Evolutionary conservation across 2,329 filamentous ascomycete genomes (phyloP).

Genomic region (Zelopaecilomyces penicillatus): DNA sequence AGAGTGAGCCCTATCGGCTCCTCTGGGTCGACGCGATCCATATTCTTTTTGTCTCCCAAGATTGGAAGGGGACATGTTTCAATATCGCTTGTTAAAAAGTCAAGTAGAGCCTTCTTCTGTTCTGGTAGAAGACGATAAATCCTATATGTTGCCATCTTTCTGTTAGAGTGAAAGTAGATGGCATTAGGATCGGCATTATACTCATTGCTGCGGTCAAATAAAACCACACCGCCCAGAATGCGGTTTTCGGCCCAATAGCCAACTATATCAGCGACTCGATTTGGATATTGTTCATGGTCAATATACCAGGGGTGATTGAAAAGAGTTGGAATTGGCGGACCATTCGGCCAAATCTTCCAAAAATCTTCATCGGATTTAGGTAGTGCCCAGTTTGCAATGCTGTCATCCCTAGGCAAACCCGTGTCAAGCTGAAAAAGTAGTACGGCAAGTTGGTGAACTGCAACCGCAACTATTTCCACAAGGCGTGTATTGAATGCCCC

Average conservation of each 20-base stretch:
- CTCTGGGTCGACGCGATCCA: constrained; percentile 7
- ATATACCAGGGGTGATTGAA: constrained; percentile 18
- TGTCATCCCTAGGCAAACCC: constrained; percentile 16
- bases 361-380: background rate
- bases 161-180: constrained; percentile 16
- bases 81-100: background rate
- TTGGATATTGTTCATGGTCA: constrained; percentile 18
- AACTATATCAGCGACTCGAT: constrained; percentile 9
- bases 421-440: constrained; percentile 15
- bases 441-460: constrained; percentile 22
- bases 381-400: constrained; percentile 14
- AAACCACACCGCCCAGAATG: constrained; percentile 20
- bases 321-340: constrained; percentile 12
- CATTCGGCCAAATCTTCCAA: too few species aligned
- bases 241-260: constrained; percentile 21
- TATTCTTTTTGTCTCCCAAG: constrained; percentile 1
- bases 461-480: constrained; percentile 22
- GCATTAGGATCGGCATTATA: constrained; percentile 1
- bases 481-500: constrained; percentile 19
- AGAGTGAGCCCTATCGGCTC: constrained; percentile 7
- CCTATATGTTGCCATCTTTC: constrained; percentile 13
- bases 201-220: constrained; percentile 16
- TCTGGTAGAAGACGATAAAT: constrained; percentile 16
- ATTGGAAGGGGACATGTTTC: constrained; percentile 2
- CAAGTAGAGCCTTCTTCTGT: constrained; percentile 14